Conservation (phyloP, 495 filamentous ascomycete species). For the Neurospora pannonica region DNA sequence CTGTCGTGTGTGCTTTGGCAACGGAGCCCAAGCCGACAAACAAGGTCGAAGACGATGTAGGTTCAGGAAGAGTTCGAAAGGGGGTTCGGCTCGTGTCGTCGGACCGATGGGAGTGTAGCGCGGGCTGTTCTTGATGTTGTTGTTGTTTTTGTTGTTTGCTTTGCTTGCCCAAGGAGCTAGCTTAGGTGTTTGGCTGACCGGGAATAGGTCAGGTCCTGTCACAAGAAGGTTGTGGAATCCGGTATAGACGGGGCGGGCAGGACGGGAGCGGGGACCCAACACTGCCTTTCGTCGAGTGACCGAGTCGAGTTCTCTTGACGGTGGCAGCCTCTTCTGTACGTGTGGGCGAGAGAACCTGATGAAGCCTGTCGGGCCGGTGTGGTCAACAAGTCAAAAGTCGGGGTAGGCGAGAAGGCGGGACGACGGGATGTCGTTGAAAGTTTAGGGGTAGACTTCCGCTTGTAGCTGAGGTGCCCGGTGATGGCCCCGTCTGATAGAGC, state of each 20-base stretch:
- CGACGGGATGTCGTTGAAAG: background rate
- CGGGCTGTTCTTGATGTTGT: background rate
- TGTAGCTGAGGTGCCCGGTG: background rate
- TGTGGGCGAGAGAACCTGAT: background rate
- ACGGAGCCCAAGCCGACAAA: background rate
- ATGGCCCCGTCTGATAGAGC: background rate
- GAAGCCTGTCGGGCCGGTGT: background rate
- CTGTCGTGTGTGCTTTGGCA: background rate
- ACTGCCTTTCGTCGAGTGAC: background rate
- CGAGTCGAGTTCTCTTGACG: background rate
- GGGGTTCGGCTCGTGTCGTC: background rate
- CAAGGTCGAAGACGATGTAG: background rate
- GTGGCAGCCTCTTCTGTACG: background rate
- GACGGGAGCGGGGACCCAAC: background rate
- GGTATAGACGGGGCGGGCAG: background rate
- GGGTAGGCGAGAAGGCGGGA: background rate
- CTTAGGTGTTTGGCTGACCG: background rate
- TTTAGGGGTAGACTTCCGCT: background rate
- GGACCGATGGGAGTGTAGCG: background rate
- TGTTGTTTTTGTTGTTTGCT: background rate
- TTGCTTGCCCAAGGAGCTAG: background rate
- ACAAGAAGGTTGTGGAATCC: background rate
- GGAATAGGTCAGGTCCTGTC: background rate
- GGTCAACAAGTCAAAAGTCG: background rate
- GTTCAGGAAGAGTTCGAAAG: background rate